Percentiles rank a stretch among this genome's conserved stretches.
These are phyloP conservation scores for Aspergillus hortae DNA, from an alignment of 2,329 filamentous ascomycete genomes.

Conservation along the genomic window DNA sequence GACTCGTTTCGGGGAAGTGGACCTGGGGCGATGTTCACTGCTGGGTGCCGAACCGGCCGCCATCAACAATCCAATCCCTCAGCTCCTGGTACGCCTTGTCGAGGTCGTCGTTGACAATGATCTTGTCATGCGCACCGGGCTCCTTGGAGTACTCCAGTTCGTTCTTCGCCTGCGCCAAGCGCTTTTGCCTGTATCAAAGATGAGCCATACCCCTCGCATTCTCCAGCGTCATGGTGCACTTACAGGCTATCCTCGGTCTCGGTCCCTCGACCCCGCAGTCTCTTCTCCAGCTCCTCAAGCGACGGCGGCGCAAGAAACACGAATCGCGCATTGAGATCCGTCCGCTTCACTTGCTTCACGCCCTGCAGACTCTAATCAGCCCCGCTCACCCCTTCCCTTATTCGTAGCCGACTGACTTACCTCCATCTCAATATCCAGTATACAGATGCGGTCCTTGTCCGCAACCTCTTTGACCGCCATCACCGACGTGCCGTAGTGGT, in stretches of 20 bases:
- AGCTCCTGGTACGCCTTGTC: slow-evolving; percentile 55
- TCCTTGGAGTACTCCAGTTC: slow-evolving; percentile 72
- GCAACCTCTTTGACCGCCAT: slow-evolving; percentile 73
- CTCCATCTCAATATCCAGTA: slow-evolving; percentile 97
- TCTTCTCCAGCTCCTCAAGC: slow-evolving; percentile 67
- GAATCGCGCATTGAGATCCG: slow-evolving; percentile 71
- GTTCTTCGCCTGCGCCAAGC: slow-evolving; percentile 66
- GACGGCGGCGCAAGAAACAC: slow-evolving; percentile 81
- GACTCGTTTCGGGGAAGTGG: neutral
- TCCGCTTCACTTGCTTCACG: slow-evolving; percentile 86
- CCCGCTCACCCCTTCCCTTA: neutral
- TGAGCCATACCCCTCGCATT: neutral
- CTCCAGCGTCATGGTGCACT: neutral
- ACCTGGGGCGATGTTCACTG: slow-evolving; percentile 11
- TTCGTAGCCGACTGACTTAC: slow-evolving; percentile 34
- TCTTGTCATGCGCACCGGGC: slow-evolving; percentile 62
- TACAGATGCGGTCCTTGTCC: slow-evolving; percentile 68
- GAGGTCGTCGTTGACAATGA: slow-evolving; percentile 64
- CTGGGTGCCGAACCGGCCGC: slow-evolving; percentile 30
- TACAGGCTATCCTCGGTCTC: slow-evolving; percentile 68
- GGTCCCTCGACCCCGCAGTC: slow-evolving; percentile 72
- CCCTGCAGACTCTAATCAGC: slow-evolving; percentile 48
- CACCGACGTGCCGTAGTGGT: slow-evolving; percentile 82
- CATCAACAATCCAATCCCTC: slow-evolving; percentile 50
- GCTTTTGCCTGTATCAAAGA: slow-evolving; percentile 31